These are phyloP conservation scores for Oemleria cerasiformis DNA, from an alignment of 306 rosid species.

Conservation along the genomic window DNA sequence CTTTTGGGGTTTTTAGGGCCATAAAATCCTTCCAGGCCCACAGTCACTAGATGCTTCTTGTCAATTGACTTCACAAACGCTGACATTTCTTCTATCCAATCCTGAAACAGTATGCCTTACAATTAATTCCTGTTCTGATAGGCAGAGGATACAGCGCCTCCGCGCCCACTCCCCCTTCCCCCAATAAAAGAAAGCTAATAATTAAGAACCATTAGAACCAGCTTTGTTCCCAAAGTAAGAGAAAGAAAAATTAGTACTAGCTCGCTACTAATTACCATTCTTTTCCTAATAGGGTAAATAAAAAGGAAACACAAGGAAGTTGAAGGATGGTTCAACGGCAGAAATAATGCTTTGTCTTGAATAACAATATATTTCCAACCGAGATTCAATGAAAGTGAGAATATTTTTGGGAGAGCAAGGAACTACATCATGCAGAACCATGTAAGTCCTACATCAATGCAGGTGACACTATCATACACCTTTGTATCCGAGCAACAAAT, in stretches of 20 bases:
- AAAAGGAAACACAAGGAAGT: not conserved
- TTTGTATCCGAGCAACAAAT: not conserved
- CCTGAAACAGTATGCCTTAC: slow-evolving; percentile 50
- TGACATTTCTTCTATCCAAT: slow-evolving; percentile 97
- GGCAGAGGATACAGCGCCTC: not conserved
- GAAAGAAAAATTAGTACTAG: not conserved
- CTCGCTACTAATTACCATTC: not conserved
- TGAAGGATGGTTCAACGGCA: not conserved
- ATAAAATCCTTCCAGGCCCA: slow-evolving; percentile 94
- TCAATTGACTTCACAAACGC: slow-evolving; percentile 74
- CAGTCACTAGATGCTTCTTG: slow-evolving; percentile 85
- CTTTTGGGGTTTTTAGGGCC: slow-evolving; percentile 79
- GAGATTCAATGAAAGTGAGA: not conserved
- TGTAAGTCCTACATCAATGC: not conserved
- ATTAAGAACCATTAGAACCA: not conserved
- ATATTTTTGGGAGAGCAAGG: not conserved
- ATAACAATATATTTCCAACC: not conserved
- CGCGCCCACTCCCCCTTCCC: not conserved
- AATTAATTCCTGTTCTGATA: slow-evolving; percentile 22
- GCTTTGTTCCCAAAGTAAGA: not conserved
- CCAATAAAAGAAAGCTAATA: not conserved
- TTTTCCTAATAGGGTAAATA: not conserved
- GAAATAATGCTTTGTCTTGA: not conserved
- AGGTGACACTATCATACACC: slow-evolving; percentile 3
- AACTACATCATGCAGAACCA: not conserved